Base-by-base conservation (phyloP, 2,329 filamentous ascomycete species). In the Ophiostoma novo-ulmi region DNA sequence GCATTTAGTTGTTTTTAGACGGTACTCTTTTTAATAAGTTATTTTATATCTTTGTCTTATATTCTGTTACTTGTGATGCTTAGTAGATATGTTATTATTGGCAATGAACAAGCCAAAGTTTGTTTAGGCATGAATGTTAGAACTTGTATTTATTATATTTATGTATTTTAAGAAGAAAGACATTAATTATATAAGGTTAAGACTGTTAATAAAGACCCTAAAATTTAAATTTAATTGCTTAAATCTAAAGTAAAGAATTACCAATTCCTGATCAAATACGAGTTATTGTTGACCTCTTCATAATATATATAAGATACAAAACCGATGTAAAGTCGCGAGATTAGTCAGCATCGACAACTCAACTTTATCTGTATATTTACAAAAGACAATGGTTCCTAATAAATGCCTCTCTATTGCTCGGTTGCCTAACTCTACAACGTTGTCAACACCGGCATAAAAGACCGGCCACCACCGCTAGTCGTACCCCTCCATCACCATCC, bases 381-480 rank as follows among this genome's bases (percentile, higher is more conserved):
- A 8, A 17, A 48, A n/a, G 44, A 17, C 44, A 48, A 20, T 7
- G 1, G n/a, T 48, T 48, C n/a, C 44, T 20, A 48, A n/a, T 20
- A 48, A 48, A 48, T 48, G 44, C 44, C 44, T 48, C 44, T 48
- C 17, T 6, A 58, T 11, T 58, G 52, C 22, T 26, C 26, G 52
- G 3, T 14, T 14, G 13, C 11, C 26, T 8, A 11, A 26, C 10
- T 26, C n/a, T 10, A 10, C 52, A 58, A 26, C 6, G 8, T 4
- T 58, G 8, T 58, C 52, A 58, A 2, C 52, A 26, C 22, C 52
- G 52, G 52, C n/a, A 58, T 58, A 61, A 31, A 6, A 26, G 11
- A 61, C 58, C 36, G 63, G 63, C 35, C 7, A 36, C 35, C 63
- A 36, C 63, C 36, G 63, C 63, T 65, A 65, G 31, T 36, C 63